Evolutionary conservation across 1,284 basidiomycete species (phyloP).

Genomic region (Tilletia walkeri): DNA sequence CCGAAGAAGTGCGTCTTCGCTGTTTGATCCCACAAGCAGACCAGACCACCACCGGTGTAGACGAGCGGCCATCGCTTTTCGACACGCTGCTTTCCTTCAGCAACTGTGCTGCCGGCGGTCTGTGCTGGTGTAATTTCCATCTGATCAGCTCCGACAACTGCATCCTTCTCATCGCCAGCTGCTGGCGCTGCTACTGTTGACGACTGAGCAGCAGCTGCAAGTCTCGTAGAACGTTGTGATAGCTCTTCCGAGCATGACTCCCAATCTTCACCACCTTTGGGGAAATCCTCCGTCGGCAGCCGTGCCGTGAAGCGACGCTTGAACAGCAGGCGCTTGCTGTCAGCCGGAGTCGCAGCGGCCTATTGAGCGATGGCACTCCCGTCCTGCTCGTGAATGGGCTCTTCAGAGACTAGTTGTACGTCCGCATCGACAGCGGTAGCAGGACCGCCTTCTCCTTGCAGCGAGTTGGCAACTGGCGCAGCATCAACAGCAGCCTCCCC

Average conservation of each 20-base stretch:
- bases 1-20: constrained; percentile 66
- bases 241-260: constrained; percentile 27
- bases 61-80: constrained; percentile 59
- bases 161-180: constrained; percentile 6
- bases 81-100: constrained; percentile 23
- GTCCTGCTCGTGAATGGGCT: constrained; percentile 5
- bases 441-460: not conserved
- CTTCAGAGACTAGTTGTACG: constrained; percentile 4
- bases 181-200: not conserved
- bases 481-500: not conserved
- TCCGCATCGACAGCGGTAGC: not conserved
- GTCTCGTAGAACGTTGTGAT: constrained; percentile 29
- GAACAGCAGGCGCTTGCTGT: not conserved
- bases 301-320: not conserved
- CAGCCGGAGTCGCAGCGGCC: not conserved
- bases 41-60: constrained; percentile 71
- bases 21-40: constrained; percentile 78
- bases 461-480: not conserved
- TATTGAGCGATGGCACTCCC: not conserved
- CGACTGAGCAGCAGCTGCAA: constrained; percentile 6
- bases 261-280: constrained; percentile 4
- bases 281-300: constrained; percentile 11
- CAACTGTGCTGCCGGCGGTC: constrained; percentile 41
- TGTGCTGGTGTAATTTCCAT: constrained; percentile 32
- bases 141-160: not conserved